Percentiles rank a stretch among this genome's conserved stretches.
phyloP scores from a whole-genome alignment of 257 asterid genomes.

The Jasminum sambac region DNA sequence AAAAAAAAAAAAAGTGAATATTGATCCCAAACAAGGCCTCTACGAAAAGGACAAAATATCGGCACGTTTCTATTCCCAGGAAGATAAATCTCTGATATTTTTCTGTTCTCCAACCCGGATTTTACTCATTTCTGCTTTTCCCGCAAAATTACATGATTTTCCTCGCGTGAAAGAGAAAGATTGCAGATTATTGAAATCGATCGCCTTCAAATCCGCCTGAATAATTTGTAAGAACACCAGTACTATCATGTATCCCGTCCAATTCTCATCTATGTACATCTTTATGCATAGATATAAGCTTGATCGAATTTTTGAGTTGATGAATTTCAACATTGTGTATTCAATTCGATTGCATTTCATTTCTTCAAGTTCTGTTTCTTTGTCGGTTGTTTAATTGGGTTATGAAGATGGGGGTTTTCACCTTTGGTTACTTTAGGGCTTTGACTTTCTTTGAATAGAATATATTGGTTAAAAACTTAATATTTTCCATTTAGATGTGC shows the following conservation, averaged over 20 bases:
- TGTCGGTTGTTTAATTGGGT: neutral
- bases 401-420: neutral
- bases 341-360: neutral
- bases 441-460: neutral
- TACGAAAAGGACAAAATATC: conserved; percentile 23
- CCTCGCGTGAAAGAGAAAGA: conserved; percentile 17
- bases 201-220: conserved; percentile 31
- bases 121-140: conserved; percentile 29
- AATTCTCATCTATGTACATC: neutral
- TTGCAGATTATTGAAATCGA: conserved; percentile 28
- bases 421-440: neutral
- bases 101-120: conserved; percentile 15
- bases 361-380: neutral
- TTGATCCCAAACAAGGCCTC: conserved; percentile 20
- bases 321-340: neutral
- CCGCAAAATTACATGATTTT: conserved; percentile 33
- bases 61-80: conserved; percentile 1
- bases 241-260: neutral
- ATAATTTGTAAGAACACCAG: conserved; percentile 30
- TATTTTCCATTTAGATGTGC: neutral
- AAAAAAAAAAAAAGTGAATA: neutral
- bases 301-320: neutral
- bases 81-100: conserved; percentile 8
- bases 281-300: neutral
- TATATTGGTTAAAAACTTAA: neutral